Percentiles rank a stretch among this genome's conserved stretches.
These are phyloP conservation scores for Pyrrhoderma lamaoense DNA, from an alignment of 1,284 basidiomycete species.

Conservation along the genomic window DNA sequence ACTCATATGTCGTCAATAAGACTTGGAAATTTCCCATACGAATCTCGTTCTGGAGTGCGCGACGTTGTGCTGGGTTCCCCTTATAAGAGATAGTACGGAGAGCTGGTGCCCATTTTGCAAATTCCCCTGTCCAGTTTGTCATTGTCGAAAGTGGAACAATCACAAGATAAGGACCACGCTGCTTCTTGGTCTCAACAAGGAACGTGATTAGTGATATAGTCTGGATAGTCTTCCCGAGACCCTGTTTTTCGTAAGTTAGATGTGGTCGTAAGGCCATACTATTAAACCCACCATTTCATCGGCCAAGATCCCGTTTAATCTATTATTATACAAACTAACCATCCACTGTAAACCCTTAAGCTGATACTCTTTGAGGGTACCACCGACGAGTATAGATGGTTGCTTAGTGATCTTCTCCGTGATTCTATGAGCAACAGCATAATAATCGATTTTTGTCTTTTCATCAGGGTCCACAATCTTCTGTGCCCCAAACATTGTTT, in stretches of 20 bases:
- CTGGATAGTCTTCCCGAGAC: constrained; percentile 93
- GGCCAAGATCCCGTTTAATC: constrained; percentile 92
- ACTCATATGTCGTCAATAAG: constrained; percentile 95
- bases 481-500: constrained; percentile 87
- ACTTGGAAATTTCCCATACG: constrained; percentile 89
- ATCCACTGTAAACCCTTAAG: constrained; percentile 95
- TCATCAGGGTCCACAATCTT: constrained; percentile 62
- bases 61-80: constrained; percentile 81
- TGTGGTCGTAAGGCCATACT: constrained; percentile 12
- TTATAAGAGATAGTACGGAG: constrained; percentile 89
- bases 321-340: constrained; percentile 98
- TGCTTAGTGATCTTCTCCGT: constrained; percentile 86
- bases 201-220: constrained; percentile 96
- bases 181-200: constrained; percentile 88
- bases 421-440: constrained; percentile 91
- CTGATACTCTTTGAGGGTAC: constrained; percentile 90
- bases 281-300: constrained; percentile 85
- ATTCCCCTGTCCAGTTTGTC: constrained; percentile 98
- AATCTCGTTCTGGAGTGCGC: constrained; percentile 66
- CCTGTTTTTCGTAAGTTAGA: constrained; percentile 40
- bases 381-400: constrained; percentile 76
- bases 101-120: constrained; percentile 92
- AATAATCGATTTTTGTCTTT: constrained; percentile 88
- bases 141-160: constrained; percentile 98
- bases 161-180: constrained; percentile 93